Conservation (phyloP, 2,329 filamentous ascomycete genomes). For the Hortaea werneckii region DNA sequence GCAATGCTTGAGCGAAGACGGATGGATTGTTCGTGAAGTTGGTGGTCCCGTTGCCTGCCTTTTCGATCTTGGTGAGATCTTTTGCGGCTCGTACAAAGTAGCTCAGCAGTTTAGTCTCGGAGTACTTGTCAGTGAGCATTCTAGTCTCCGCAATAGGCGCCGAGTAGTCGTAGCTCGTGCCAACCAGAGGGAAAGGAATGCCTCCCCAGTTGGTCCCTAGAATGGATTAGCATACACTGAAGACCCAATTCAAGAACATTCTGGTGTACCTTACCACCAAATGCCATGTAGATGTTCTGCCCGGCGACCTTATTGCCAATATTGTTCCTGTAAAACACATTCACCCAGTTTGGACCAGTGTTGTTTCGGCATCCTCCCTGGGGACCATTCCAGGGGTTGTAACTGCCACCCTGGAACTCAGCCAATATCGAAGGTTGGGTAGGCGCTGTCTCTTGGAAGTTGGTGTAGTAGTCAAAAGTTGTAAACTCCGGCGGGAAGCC, state of each 20-base stretch:
- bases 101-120: slow-evolving; percentile 52
- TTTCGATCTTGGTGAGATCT: slow-evolving; percentile 47
- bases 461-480: slow-evolving; percentile 38
- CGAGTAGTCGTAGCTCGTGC: slow-evolving; percentile 54
- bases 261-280: slow-evolving; percentile 35
- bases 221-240: too few species aligned
- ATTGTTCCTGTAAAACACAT: slow-evolving; percentile 54
- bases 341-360: slow-evolving; percentile 51
- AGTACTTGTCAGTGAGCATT: slow-evolving; percentile 49
- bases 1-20: slow-evolving; percentile 45
- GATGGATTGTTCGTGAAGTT: slow-evolving; percentile 41
- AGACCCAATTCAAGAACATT: too few species aligned
- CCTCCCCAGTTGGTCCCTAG: slow-evolving; percentile 49
- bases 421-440: slow-evolving; percentile 47
- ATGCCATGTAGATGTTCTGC: slow-evolving; percentile 52
- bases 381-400: slow-evolving; percentile 53
- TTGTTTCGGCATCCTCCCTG: slow-evolving; percentile 46
- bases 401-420: slow-evolving; percentile 51
- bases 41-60: slow-evolving; percentile 37
- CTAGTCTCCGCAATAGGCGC: slow-evolving; percentile 52
- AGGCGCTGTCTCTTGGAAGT: slow-evolving; percentile 33
- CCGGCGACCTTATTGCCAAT: slow-evolving; percentile 51
- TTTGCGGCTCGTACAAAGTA: slow-evolving; percentile 50
- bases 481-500: slow-evolving; percentile 48
- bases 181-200: slow-evolving; percentile 47